Base-by-base conservation (phyloP, 148 eudicot species). In the Persicaria maculosa region DNA sequence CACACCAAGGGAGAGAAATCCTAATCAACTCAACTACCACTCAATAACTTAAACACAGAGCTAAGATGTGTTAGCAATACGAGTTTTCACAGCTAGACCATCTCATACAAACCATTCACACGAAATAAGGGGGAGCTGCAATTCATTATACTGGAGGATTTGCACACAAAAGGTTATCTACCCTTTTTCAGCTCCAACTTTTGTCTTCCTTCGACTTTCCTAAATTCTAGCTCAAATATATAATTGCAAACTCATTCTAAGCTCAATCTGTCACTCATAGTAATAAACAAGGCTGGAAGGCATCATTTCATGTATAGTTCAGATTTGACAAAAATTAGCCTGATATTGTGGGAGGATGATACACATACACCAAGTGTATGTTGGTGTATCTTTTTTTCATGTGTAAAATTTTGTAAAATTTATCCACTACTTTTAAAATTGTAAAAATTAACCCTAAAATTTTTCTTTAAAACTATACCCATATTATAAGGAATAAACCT, bases 1-100 rank as follows among this genome's bases (percentile, higher is more conserved):
- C 68, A 73, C 36, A 71, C 25, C 9, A 45, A 76, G 68, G 40
- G 20, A 57, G 79, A 10, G 69, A 74, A 71, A 70, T 44, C 43
- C n/a, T 40, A 43, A 40, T 65, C 3, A 65, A 43, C 16, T 15
- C 4, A 65, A 65, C 40, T 40, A 65, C 19, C 16, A 40, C 12
- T 31, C 40, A 40, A 14, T 15, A 59, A 7, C 47, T 43, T 16
- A 65, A 65, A 36, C 6, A 14, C 14, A 65, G 19, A 40, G 7
- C 25, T 15, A 59, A 59, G 40, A 59, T 16, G 43, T 22, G 9
- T 57, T 20, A 59, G 64, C 36, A 64, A 8, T 10, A 58, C 40
- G 40, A 31, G 40, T 31, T 31, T 31, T 31, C 2, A 31, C 40
- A 31, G 40, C 40, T 31, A 31, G 40, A 31, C 40, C 40, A 31